These are phyloP conservation scores for Pichia kluyveri DNA, from an alignment of 805 yeast genomes.

Conservation along the genomic window DNA sequence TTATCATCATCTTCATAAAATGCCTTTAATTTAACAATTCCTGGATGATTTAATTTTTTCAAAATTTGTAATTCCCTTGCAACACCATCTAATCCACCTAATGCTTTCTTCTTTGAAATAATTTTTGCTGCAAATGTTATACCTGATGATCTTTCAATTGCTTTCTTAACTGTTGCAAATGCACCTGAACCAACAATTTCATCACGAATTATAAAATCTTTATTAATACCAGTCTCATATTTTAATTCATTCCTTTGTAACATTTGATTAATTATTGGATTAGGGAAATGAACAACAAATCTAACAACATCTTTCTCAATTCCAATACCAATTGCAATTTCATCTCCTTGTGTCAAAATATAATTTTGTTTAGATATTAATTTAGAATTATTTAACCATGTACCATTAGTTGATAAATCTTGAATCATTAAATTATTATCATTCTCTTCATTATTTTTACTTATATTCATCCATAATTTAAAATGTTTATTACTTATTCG, in stretches of 20 bases:
- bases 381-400: conserved; percentile 68
- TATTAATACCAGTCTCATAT: conserved; percentile 21
- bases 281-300: conserved; percentile 43
- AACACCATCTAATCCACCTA: conserved; percentile 72
- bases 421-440: conserved; percentile 38
- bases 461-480: conserved; percentile 44
- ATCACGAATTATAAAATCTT: conserved; percentile 63
- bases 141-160: conserved; percentile 79
- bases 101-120: conserved; percentile 70
- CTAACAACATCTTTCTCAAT: conserved; percentile 58
- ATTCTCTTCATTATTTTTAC: not conserved
- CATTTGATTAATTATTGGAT: conserved; percentile 4
- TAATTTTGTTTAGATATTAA: conserved; percentile 72
- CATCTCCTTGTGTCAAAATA: conserved; percentile 86
- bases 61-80: conserved; percentile 79
- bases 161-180: conserved; percentile 90
- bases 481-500: conserved; percentile 70
- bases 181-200: conserved; percentile 97
- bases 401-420: conserved; percentile 88
- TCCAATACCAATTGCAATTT: conserved; percentile 83
- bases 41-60: conserved; percentile 69
- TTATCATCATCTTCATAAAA: conserved; percentile 76
- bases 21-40: conserved; percentile 74
- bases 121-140: conserved; percentile 86
- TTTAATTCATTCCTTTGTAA: not conserved